Evolutionary conservation across 768 basidiomycete genomes (phyloP).

Genomic region (Tulasnella sp.): DNA sequence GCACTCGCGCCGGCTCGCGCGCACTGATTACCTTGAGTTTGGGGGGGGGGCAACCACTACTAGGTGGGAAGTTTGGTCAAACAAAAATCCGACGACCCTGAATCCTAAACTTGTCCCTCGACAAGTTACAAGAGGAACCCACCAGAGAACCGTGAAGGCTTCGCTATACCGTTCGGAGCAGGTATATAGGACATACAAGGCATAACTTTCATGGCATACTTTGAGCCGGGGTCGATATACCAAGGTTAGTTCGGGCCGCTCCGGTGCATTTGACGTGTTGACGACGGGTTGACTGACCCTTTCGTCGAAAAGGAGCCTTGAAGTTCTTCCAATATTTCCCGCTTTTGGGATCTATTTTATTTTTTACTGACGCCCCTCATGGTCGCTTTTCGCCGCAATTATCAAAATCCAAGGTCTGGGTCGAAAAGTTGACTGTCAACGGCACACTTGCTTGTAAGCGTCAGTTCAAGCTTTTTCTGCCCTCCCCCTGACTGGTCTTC

Average conservation of each 20-base stretch:
- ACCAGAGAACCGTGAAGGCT: neutral
- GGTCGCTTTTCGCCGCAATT: neutral
- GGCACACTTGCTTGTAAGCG: neutral
- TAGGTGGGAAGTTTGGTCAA: no score
- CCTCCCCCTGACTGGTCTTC: neutral
- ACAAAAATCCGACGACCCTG: no score
- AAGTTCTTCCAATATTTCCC: neutral
- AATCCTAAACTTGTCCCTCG: no score
- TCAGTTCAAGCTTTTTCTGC: neutral
- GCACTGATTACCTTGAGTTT: no score
- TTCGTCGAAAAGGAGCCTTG: neutral
- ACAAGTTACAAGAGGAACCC: neutral
- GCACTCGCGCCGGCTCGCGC: neutral
- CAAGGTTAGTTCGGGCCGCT: neutral
- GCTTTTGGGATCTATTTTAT: neutral
- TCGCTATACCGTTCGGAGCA: neutral
- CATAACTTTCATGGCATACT: neutral
- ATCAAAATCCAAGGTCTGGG: constrained; percentile 5
- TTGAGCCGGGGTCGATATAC: neutral
- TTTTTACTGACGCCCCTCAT: neutral
- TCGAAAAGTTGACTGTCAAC: neutral
- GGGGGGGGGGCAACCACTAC: no score
- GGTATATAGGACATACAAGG: neutral
- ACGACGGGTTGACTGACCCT: neutral
- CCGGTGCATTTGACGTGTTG: neutral